Conservation (phyloP, 768 basidiomycete genomes). For the Mycena latifolia region DNA sequence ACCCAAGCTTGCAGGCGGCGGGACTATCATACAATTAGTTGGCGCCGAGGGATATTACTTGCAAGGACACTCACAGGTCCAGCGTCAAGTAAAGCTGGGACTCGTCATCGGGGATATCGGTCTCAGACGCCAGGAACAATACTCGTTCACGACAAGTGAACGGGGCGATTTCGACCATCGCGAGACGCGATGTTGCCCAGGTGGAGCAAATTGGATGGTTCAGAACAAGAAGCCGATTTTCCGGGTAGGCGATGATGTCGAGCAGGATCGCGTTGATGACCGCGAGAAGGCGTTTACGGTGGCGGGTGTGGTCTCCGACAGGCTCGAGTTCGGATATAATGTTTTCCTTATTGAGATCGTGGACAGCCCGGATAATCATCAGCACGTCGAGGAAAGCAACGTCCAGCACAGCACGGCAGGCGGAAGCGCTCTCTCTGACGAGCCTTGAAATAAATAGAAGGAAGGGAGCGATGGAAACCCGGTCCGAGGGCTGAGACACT, state of each 20-base stretch:
- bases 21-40: conserved; percentile 5
- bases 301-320: not conserved
- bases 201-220: conserved; percentile 27
- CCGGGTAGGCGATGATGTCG: conserved; percentile 34
- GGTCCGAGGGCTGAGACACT: not conserved
- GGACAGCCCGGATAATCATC: conserved; percentile 14
- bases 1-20: not conserved
- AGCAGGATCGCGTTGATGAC: conserved; percentile 26
- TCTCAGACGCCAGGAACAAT: conserved; percentile 22
- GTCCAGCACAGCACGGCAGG: conserved; percentile 30
- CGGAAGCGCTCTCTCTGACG: conserved; percentile 19
- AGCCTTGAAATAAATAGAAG: conserved; percentile 30
- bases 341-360: conserved; percentile 9
- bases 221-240: conserved; percentile 13
- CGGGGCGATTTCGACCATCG: not conserved
- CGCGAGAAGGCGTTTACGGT: conserved; percentile 7
- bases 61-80: conserved; percentile 20
- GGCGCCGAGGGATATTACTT: not conserved
- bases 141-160: conserved; percentile 25
- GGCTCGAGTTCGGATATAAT: conserved; percentile 13
- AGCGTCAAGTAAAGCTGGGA: conserved; percentile 19
- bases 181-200: conserved; percentile 2
- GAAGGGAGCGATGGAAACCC: conserved; percentile 20
- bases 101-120: conserved; percentile 26
- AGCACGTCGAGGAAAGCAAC: conserved; percentile 32